Evolutionary conservation across 495 filamentous ascomycete species (phyloP), one percentile per base, ranked within the genome.

Genomic region (Lepraria neglecta): DNA sequence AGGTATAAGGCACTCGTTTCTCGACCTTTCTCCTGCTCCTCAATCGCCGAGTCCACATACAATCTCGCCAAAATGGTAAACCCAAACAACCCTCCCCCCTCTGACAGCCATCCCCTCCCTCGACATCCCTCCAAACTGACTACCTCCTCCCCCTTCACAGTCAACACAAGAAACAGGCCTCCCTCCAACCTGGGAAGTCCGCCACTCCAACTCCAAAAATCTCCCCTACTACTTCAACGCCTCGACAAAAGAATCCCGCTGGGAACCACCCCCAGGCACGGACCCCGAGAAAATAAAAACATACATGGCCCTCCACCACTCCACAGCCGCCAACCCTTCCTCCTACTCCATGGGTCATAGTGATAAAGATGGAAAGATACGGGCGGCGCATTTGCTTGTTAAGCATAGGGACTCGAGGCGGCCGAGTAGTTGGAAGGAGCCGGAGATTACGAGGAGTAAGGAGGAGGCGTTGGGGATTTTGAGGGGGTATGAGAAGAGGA

Each of bases 201-300:
- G 91, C 67, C 89, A 92, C 76, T 95, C 89, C 71, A 92, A 95
- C 76, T 92, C 89, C 72, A 97, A 96, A 77, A 95, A 94, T 74
- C 88, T 97, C 17, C 94, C 94, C 42, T 98, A 98, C 78, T 98
- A 97, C 76, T 97, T 95, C 87, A 94, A 95, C 75, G 73, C 87
- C 30, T 72, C 72, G 31, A 88, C 88, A 52, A 90, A 89, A 69
- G 84, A 86, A 66, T 97, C 94, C 55, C 82, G 88, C 72, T 98
- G 94, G 94, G 92, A 97, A 67, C 94, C 94, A 5, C 94, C 94
- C 28, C 65, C 78, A 11, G 90, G 86, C 47, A 90, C 92, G 46
- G 87, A 98, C 76, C 83, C 87, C 50, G 90, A 96, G 64, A 89
- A 87, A 72, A 82, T 98, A 42, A 97, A 96, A 78, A 67, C 78